A percentile compares a stretch with the other conserved stretches of the same genome.
phyloP scores from a whole-genome alignment of 257 asterid species.

The Marsdenia floribunda region DNA sequence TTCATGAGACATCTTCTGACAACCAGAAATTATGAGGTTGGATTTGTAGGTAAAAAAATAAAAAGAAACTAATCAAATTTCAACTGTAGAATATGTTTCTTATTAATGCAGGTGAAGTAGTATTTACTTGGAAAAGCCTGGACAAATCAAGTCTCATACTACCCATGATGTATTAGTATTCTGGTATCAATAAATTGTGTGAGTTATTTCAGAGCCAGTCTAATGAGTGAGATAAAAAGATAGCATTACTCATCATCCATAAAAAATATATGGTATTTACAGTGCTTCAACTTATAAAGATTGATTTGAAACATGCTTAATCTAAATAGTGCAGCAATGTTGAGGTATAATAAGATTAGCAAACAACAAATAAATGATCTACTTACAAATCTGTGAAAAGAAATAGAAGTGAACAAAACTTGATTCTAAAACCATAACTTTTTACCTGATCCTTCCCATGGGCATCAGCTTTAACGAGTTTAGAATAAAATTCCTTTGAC shows the following conservation, averaged over 20 bases:
- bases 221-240: background rate
- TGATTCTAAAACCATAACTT: constrained; percentile 7
- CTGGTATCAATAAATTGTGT: background rate
- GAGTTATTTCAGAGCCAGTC: background rate
- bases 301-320: background rate
- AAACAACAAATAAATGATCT: background rate
- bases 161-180: background rate
- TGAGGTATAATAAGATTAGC: background rate
- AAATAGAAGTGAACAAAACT: constrained; percentile 3
- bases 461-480: constrained; percentile 91
- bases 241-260: background rate
- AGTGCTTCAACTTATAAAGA: background rate
- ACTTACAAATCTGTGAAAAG: background rate
- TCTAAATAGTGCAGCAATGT: background rate
- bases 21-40: background rate
- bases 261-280: background rate
- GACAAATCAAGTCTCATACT: background rate
- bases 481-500: constrained; percentile 70
- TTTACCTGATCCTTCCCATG: constrained; percentile 95
- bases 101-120: background rate
- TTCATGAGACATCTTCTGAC: background rate
- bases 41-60: background rate
- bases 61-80: background rate
- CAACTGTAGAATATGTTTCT: background rate
- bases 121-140: background rate